Base-by-base conservation (phyloP, 495 filamentous ascomycete genomes). In the Tuber magnatum region DNA sequence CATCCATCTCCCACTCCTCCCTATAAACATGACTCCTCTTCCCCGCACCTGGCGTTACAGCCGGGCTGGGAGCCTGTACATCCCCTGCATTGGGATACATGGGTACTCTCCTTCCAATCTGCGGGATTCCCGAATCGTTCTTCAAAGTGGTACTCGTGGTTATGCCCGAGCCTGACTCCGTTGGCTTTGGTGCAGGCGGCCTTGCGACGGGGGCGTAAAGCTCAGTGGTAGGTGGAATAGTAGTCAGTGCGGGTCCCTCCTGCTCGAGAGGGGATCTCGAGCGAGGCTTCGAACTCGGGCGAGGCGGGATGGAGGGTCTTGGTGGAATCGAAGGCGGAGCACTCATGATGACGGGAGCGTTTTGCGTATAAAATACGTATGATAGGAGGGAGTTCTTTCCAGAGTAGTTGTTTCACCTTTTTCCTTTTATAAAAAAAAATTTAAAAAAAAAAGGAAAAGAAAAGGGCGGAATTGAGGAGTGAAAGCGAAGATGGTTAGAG, bases 1-100 rank as follows among this genome's bases (percentile, higher is more conserved):
- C 80, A 71, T 82, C 80, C 80, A 82, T 81, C 70, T 82, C 80
- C 80, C 80, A 82, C 73, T 82, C 80, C 74, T 82, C 80, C 38
- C 77, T 73, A 56, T 82, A 82, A 20, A 82, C 80, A 71, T 82
- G 80, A 2, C 51, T 68, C 69, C 79, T 82, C 90, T 84, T 92
- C 91, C 80, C 97, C 91, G 42, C 96, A 91, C 83, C 90, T 89
- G 84, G 97, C 89, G 51, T 86, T 85, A 90, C 92, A 24, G 91
- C 89, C 5, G 94, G 93, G 0, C 96, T 94, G 0, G 95, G 95
- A 20, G 95, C 95, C 84, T 99, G 95, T 16, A 99, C 96, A 84
- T 98, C 95, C 68, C 95, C 95, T 56, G 94, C 94, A 84, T 96
- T 90, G 48, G 91, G 91, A 81, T 94, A 91, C 93, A 99, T 97